Evolutionary conservation across 495 filamentous ascomycete genomes (phyloP).

Genomic region (Podospora bellae-mahoneyi): DNA sequence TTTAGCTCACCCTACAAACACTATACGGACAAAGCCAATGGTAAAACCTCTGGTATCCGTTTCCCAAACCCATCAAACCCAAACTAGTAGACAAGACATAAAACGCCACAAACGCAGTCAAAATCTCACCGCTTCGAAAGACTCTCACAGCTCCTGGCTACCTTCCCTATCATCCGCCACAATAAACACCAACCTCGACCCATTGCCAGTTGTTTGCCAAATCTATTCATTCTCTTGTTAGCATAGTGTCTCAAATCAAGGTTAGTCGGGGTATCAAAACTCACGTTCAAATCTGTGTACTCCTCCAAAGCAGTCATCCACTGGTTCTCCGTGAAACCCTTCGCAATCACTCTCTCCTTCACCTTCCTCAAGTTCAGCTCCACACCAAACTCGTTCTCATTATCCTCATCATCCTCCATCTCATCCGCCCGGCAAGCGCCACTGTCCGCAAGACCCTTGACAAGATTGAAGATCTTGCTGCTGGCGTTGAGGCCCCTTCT

Average conservation of each 20-base stretch:
- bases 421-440: constrained; percentile 68
- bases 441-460: constrained; percentile 76
- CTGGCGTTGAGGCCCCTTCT: constrained; percentile 72
- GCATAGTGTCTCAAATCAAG: not conserved
- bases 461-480: constrained; percentile 90
- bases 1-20: not conserved
- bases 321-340: constrained; percentile 95
- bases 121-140: constrained; percentile 2
- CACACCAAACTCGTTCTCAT: constrained; percentile 47
- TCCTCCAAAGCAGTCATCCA: constrained; percentile 81
- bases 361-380: constrained; percentile 85
- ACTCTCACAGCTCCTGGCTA: constrained; percentile 27
- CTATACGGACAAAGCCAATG: not conserved
- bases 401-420: constrained; percentile 56
- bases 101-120: not conserved
- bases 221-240: constrained; percentile 54
- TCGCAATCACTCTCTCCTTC: constrained; percentile 83
- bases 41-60: not conserved
- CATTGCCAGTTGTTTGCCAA: constrained; percentile 90
- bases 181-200: constrained; percentile 78
- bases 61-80: not conserved
- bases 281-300: constrained; percentile 82
- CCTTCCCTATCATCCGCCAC: constrained; percentile 40
- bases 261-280: constrained; percentile 37
- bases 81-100: not conserved